Conservation (phyloP, 768 basidiomycete species). For the Auriscalpium orientale region DNA sequence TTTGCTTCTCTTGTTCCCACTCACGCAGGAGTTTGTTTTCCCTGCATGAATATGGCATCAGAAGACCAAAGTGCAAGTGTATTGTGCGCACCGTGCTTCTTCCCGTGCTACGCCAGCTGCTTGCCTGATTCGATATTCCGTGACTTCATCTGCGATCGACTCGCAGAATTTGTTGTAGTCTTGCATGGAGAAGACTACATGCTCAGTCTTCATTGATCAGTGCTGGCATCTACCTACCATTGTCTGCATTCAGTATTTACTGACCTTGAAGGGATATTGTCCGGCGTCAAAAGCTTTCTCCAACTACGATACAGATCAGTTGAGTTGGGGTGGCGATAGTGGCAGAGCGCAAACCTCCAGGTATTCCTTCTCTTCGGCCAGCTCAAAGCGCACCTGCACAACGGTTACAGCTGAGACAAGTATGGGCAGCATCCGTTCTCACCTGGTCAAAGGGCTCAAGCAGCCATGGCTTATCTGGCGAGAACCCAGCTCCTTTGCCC, state of each 20-base stretch:
- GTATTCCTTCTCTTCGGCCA: constrained; percentile 27
- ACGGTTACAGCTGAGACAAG: neutral
- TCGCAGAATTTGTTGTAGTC: constrained; percentile 37
- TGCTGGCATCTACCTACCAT: constrained; percentile 5
- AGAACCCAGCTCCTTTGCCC: constrained; percentile 43
- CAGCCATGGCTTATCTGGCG: constrained; percentile 47
- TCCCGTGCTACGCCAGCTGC: constrained; percentile 28
- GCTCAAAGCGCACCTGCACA: constrained; percentile 37
- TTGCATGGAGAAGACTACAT: constrained; percentile 43
- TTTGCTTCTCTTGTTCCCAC: constrained; percentile 31
- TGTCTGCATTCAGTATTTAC: neutral
- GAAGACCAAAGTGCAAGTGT: neutral
- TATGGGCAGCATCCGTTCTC: neutral
- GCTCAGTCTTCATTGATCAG: constrained; percentile 33
- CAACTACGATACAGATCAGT: constrained; percentile 26
- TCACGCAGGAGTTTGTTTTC: constrained; percentile 35
- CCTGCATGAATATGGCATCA: constrained; percentile 21
- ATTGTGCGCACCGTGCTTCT: constrained; percentile 29
- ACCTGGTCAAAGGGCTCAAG: constrained; percentile 59
- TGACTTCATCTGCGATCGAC: constrained; percentile 34
- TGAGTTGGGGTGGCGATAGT: neutral
- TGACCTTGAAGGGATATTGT: constrained; percentile 43
- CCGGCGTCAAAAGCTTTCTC: constrained; percentile 47
- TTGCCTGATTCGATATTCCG: constrained; percentile 35
- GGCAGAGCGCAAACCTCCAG: neutral